Evolutionary conservation across 176 grass and related monocot species (phyloP).

Genomic region (Carex kokanica): DNA sequence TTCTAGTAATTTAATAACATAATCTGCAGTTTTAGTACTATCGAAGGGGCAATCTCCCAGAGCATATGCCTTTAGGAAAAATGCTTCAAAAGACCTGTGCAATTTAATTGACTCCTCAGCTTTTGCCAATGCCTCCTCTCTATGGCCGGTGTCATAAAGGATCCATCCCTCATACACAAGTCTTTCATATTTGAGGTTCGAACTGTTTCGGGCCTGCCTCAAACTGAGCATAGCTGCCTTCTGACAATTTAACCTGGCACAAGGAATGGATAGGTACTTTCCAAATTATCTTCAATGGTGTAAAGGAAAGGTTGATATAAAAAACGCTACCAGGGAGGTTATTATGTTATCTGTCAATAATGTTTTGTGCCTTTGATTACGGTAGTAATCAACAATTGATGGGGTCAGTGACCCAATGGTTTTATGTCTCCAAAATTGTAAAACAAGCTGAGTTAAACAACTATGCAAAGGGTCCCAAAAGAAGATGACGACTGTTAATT

Average conservation of each 20-base stretch:
- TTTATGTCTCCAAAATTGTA: not conserved
- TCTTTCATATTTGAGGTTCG: conserved; percentile 56
- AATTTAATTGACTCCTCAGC: conserved; percentile 67
- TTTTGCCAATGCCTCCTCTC: conserved; percentile 81
- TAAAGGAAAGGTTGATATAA: not conserved
- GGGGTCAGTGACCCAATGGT: not conserved
- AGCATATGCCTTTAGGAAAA: conserved; percentile 90
- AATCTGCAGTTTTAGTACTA: conserved; percentile 37
- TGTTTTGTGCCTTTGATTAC: not conserved
- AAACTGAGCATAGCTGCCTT: conserved; percentile 85
- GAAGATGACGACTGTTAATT: not conserved
- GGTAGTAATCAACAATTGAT: not conserved
- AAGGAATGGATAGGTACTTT: not conserved
- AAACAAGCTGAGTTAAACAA: not conserved
- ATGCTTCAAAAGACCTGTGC: conserved; percentile 91
- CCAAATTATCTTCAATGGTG: not conserved
- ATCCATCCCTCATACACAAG: conserved; percentile 99
- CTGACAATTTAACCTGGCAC: conserved; percentile 74
- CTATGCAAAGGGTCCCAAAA: not conserved
- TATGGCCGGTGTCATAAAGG: conserved; percentile 80
- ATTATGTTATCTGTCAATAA: not conserved
- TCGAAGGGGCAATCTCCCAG: conserved; percentile 75
- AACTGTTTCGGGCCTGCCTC: conserved; percentile 63
- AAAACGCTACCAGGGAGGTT: not conserved
- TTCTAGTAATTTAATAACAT: conserved; percentile 82